Evolutionary conservation across 164 flowering plant species (phyloP).

Genomic region (Sedum album): DNA sequence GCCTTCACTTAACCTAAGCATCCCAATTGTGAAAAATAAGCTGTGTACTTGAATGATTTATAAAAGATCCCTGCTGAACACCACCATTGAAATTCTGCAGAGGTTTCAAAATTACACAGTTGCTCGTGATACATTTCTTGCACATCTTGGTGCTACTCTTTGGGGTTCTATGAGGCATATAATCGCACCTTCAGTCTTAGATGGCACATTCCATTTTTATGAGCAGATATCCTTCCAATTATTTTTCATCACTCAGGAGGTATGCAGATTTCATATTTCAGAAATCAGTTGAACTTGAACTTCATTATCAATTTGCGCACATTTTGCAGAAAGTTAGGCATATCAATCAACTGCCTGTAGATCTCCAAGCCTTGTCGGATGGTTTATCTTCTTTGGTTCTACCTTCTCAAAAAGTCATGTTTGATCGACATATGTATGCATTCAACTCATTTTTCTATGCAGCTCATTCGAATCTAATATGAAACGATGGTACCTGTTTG

Average conservation of each 20-base stretch:
- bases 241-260: conserved; percentile 92
- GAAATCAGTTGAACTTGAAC: neutral
- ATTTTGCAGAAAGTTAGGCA: conserved; percentile 58
- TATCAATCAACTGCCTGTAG: conserved; percentile 65
- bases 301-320: conserved; percentile 8
- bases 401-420: conserved; percentile 65
- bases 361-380: conserved; percentile 57
- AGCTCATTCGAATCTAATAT: neutral
- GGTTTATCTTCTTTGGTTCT: conserved; percentile 77
- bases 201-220: conserved; percentile 83
- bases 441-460: neutral
- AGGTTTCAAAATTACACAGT: conserved; percentile 80
- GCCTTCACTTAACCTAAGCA: neutral
- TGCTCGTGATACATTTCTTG: conserved; percentile 91
- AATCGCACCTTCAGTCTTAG: conserved; percentile 81
- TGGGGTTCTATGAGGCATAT: conserved; percentile 94
- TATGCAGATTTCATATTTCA: conserved; percentile 17
- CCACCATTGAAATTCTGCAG: conserved; percentile 28
- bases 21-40: no score
- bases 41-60: neutral
- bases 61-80: neutral
- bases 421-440: conserved; percentile 64
- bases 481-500: neutral
- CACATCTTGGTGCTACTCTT: conserved; percentile 87
- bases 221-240: conserved; percentile 87